These are phyloP conservation scores for Halophytophthora polymorphica DNA, from an alignment of 352 stramenopile genomes.

Conservation along the genomic window DNA sequence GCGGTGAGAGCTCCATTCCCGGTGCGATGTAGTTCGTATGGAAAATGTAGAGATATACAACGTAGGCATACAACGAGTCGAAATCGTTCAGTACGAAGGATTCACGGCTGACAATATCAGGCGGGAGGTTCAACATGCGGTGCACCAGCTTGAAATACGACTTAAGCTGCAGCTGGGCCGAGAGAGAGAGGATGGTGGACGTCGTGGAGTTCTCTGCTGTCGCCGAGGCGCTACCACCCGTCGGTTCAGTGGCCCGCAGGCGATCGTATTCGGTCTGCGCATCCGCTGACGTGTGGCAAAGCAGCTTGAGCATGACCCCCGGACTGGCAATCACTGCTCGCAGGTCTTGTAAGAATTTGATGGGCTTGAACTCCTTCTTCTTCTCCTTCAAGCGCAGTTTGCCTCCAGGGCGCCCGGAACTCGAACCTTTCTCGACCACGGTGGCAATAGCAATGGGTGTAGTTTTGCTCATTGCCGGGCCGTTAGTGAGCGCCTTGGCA, in stretches of 20 bases:
- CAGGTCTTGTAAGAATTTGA: constrained; percentile 67
- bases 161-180: constrained; percentile 58
- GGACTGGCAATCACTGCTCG: constrained; percentile 46
- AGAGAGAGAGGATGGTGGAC: constrained; percentile 47
- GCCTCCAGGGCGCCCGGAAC: constrained; percentile 3
- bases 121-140: constrained; percentile 46
- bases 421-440: constrained; percentile 11
- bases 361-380: constrained; percentile 59
- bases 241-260: constrained; percentile 37
- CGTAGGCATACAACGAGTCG: constrained; percentile 65
- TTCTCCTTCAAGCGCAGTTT: constrained; percentile 57
- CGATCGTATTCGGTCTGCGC: constrained; percentile 52
- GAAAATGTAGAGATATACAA: constrained; percentile 61
- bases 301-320: constrained; percentile 67
- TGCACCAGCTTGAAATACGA: constrained; percentile 68
- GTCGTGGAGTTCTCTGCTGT: constrained; percentile 50
- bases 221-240: constrained; percentile 17
- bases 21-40: constrained; percentile 61
- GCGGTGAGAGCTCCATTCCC: constrained; percentile 36
- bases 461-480: neutral
- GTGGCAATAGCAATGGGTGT: neutral
- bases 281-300: constrained; percentile 56
- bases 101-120: constrained; percentile 63
- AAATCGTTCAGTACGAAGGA: constrained; percentile 75
- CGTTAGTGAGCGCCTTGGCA: constrained; percentile 1